Evolutionary conservation across 805 yeast species (phyloP).

Genomic region (Scheffersomyces coipomensis): DNA sequence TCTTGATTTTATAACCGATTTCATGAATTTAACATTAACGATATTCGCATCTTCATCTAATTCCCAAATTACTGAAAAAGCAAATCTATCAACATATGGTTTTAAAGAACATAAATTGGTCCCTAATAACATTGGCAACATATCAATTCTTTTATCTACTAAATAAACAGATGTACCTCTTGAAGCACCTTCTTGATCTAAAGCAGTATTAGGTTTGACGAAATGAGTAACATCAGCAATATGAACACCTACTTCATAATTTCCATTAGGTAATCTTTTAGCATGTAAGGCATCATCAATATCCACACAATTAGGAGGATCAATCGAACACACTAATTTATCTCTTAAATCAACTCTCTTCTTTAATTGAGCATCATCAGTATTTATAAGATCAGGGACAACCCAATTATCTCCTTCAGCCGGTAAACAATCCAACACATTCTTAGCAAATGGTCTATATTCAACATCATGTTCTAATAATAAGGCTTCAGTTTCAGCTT

Average conservation of each 20-base stretch:
- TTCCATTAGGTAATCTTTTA: conserved; percentile 78
- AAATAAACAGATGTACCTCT: conserved; percentile 96
- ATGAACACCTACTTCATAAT: conserved; percentile 96
- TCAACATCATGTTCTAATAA: conserved; percentile 94
- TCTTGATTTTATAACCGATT: conserved; percentile 85
- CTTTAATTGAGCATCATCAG: conserved; percentile 52
- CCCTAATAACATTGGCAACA: conserved; percentile 94
- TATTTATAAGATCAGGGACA: conserved; percentile 64
- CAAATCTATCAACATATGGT: conserved; percentile 93
- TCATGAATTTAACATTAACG: conserved; percentile 72
- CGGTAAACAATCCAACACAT: conserved; percentile 91
- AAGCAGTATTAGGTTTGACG: conserved; percentile 87
- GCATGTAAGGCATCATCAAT: conserved; percentile 97
- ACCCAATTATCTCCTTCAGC: conserved; percentile 91
- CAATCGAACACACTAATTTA: conserved; percentile 88
- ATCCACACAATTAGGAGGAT: conserved; percentile 98
- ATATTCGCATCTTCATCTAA: conserved; percentile 83
- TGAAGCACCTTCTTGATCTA: conserved; percentile 94
- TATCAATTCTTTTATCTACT: conserved; percentile 97
- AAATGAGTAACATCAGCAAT: conserved; percentile 99
- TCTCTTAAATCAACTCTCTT: conserved; percentile 86
- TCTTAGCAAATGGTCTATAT: conserved; percentile 90
- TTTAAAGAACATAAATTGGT: conserved; percentile 93
- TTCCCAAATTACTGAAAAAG: conserved; percentile 96
- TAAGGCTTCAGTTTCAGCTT: conserved; percentile 95